Percentiles rank a stretch among this genome's conserved stretches.
These are phyloP conservation scores for Solanum etuberosum DNA, from an alignment of 257 asterid genomes.

Conservation along the genomic window DNA sequence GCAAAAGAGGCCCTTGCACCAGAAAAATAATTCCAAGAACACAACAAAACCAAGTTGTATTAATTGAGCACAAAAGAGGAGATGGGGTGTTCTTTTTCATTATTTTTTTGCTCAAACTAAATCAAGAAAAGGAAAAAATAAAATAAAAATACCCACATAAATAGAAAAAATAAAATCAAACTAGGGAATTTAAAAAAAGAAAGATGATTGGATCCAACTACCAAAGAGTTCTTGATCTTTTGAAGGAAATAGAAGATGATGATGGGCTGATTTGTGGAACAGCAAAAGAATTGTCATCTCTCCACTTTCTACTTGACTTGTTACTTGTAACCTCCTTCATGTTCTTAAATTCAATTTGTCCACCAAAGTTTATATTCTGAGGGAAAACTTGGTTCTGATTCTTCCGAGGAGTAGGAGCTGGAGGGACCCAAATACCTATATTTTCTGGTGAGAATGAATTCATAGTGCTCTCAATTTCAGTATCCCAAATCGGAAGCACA, in stretches of 20 bases:
- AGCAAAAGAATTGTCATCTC: conserved; percentile 46
- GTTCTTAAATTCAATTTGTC: conserved; percentile 26
- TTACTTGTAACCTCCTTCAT: conserved; percentile 18
- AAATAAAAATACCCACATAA: too few species aligned
- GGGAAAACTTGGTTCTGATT: conserved; percentile 26
- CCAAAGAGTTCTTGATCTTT: conserved; percentile 45
- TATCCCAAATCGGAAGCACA: conserved; percentile 44
- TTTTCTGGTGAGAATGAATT: conserved; percentile 24
- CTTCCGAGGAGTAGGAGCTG: conserved; percentile 2
- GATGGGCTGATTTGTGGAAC: conserved; percentile 70
- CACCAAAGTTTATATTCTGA: conserved; percentile 19
- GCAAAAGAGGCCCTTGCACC: not conserved
- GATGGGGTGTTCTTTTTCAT: not conserved
- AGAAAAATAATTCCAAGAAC: not conserved
- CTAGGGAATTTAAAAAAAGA: not conserved
- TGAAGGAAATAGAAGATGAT: conserved; percentile 17
- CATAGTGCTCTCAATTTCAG: conserved; percentile 16
- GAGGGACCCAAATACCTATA: conserved; percentile 58
- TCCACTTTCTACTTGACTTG: conserved; percentile 37
- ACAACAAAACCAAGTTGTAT: not conserved
- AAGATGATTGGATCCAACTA: not conserved
- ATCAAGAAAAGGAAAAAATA: not conserved
- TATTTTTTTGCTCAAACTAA: not conserved
- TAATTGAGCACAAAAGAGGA: not conserved
- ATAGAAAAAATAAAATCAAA: not conserved